These are phyloP conservation scores for Citrus trifoliata DNA, from an alignment of 345 rosid genomes.

Conservation along the genomic window DNA sequence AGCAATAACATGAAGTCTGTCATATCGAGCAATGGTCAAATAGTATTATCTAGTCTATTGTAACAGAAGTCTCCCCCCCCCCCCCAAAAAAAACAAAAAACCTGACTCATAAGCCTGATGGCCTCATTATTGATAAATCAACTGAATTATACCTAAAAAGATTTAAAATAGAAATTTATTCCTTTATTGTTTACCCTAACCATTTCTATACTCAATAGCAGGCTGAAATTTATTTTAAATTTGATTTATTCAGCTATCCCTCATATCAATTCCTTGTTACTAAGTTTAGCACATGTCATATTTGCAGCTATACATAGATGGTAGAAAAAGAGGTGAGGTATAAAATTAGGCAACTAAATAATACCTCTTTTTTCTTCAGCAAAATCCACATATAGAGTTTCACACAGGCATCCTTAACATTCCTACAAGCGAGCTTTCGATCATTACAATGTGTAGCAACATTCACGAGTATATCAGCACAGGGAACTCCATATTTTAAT, in stretches of 20 bases:
- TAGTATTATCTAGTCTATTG: background rate
- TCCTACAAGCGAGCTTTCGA: constrained; percentile 64
- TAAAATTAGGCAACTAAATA: background rate
- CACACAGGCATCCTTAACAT: constrained; percentile 77
- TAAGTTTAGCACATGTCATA: background rate
- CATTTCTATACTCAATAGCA: background rate
- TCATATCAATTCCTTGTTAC: background rate
- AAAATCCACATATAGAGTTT: constrained; percentile 81
- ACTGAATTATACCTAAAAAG: background rate
- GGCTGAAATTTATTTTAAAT: background rate
- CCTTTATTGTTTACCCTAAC: background rate
- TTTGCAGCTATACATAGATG: background rate
- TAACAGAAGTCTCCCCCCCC: too few species aligned
- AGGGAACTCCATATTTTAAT: constrained; percentile 54
- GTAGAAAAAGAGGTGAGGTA: background rate
- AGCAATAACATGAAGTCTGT: background rate
- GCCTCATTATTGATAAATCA: background rate
- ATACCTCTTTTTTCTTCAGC: constrained; percentile 68
- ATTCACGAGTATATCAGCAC: constrained; percentile 41
- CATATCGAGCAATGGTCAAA: background rate
- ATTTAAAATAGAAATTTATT: background rate
- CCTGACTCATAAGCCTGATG: too few species aligned
- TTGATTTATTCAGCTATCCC: background rate
- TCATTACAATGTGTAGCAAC: constrained; percentile 69
- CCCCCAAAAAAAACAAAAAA: too few species aligned